These are phyloP conservation scores for Chrysoporthe deuterocubensis DNA, from an alignment of 2,329 filamentous ascomycete species.

Conservation along the genomic window DNA sequence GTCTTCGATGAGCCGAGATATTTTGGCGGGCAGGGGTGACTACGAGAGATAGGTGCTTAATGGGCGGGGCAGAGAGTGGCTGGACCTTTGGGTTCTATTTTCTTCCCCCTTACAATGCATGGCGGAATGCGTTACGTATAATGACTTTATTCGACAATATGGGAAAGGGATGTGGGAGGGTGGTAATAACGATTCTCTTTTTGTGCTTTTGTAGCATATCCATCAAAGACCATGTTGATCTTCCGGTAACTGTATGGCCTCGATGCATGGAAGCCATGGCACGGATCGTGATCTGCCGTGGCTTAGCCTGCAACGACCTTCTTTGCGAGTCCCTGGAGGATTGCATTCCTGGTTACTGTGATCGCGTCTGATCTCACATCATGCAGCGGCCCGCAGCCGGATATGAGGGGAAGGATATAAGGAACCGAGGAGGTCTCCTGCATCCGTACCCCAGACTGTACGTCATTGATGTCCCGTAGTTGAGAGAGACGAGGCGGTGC, in stretches of 20 bases:
- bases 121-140: constrained; percentile 7
- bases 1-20: constrained; percentile 93
- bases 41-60: neutral
- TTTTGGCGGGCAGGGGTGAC: constrained; percentile 38
- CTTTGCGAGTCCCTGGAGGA: too few species aligned
- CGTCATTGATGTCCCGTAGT: too few species aligned
- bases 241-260: neutral
- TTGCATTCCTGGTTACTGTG: too few species aligned
- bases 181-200: neutral
- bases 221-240: neutral
- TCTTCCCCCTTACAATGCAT: constrained; percentile 1
- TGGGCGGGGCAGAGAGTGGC: neutral
- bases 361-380: too few species aligned
- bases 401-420: too few species aligned
- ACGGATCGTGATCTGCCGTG: neutral
- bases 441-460: too few species aligned
- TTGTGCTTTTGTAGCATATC: neutral
- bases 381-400: too few species aligned
- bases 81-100: neutral
- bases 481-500: too few species aligned
- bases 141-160: neutral
- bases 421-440: too few species aligned
- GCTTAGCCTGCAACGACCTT: too few species aligned
- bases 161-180: neutral
- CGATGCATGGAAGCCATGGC: neutral